These are phyloP conservation scores for Protomyces arabidopsidicola DNA, from an alignment of 1,139 yeast genomes.

Conservation along the genomic window DNA sequence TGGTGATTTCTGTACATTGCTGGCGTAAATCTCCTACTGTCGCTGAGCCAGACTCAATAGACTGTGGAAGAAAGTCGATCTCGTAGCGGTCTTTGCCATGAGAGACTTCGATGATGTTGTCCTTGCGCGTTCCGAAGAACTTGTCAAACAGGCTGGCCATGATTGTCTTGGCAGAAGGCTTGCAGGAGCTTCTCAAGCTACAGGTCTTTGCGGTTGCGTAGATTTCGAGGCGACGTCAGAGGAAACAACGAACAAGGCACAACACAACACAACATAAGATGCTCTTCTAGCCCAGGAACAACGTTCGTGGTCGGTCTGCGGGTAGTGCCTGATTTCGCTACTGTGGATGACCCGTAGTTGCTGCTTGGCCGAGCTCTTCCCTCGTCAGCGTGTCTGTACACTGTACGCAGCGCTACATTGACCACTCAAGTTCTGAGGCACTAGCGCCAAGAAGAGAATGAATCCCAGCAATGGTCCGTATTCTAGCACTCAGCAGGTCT, in stretches of 20 bases:
- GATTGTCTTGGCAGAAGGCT: neutral
- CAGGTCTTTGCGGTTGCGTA: neutral
- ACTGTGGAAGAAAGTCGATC: constrained; percentile 13
- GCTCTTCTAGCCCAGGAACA: too few relatives aligned
- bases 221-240: neutral
- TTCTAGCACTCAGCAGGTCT: neutral
- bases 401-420: too few relatives aligned
- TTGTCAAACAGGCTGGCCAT: constrained; percentile 11
- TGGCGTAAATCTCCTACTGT: constrained; percentile 19
- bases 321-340: too few relatives aligned
- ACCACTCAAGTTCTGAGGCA: too few relatives aligned
- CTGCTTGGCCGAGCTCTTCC: too few relatives aligned
- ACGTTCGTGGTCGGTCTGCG: too few relatives aligned
- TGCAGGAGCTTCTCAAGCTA: neutral
- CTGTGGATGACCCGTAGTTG: too few relatives aligned
- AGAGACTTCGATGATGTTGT: constrained; percentile 15
- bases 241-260: neutral
- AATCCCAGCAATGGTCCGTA: too few relatives aligned
- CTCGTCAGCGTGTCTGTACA: too few relatives aligned
- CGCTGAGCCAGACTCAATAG: constrained; percentile 21
- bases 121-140: constrained; percentile 18
- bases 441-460: too few relatives aligned
- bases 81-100: constrained; percentile 20
- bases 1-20: constrained; percentile 16
- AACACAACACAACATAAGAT: too few relatives aligned